These are phyloP conservation scores for Acanthamoeba sp. DNA, from an alignment of 208 protist genomes.

Conservation along the genomic window DNA sequence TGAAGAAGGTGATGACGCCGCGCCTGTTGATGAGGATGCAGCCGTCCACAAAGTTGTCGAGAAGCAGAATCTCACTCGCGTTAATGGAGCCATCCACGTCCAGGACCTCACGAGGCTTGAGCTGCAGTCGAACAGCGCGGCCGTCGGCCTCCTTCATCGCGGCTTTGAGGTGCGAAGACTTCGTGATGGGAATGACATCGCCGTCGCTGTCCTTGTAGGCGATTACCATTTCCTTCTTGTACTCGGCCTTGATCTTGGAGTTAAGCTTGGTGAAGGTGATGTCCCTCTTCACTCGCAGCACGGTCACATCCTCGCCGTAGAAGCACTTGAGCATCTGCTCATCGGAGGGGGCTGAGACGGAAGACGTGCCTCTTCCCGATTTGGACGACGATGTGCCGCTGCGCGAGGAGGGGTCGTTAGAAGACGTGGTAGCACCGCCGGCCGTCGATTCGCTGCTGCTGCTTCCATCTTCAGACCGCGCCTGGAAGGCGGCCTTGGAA, in stretches of 20 bases:
- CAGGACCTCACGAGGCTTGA: constrained; percentile 25
- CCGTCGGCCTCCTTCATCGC: constrained; percentile 43
- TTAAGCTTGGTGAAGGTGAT: constrained; percentile 57
- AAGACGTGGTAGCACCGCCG: neutral
- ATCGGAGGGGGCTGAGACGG: neutral
- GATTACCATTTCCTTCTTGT: constrained; percentile 74
- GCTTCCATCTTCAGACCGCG: constrained; percentile 45
- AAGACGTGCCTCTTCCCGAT: neutral
- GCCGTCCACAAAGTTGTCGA: constrained; percentile 74
- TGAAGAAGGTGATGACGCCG: constrained; percentile 73
- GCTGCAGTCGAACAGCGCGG: constrained; percentile 36
- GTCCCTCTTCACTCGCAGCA: constrained; percentile 53
- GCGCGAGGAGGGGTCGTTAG: constrained; percentile 1
- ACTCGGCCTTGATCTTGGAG: constrained; percentile 35
- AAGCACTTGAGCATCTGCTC: constrained; percentile 70
- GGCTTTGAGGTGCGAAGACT: constrained; percentile 51
- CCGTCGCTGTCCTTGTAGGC: constrained; percentile 67
- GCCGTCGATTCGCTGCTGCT: neutral
- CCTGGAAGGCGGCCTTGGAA: constrained; percentile 62
- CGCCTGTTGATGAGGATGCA: constrained; percentile 51
- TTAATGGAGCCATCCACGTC: neutral
- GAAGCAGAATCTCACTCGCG: constrained; percentile 16
- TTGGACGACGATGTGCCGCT: neutral
- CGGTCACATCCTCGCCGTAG: constrained; percentile 62
- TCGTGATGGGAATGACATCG: constrained; percentile 71